A percentile compares a stretch with the other conserved stretches of the same genome.
phyloP scores from a whole-genome alignment of 192 early-diverging fungal species.

The Coemansia sp. region DNA sequence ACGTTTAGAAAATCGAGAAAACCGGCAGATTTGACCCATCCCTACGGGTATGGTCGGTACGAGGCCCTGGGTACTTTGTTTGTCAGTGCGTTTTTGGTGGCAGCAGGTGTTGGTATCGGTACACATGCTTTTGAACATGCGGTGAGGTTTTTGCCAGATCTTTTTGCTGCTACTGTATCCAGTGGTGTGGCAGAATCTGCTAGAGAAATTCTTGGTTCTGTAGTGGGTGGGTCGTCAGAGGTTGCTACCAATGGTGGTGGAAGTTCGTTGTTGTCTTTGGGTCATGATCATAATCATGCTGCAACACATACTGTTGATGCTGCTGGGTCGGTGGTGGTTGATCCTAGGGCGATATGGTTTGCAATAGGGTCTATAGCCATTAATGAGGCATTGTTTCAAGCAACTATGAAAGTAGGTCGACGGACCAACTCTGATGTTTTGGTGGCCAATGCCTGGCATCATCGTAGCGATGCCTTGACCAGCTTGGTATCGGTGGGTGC shows the following conservation, averaged over 20 bases:
- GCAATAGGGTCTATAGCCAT: constrained; percentile 63
- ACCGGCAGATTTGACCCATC: constrained; percentile 61
- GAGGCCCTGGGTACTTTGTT: constrained; percentile 65
- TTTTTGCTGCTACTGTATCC: constrained; percentile 14
- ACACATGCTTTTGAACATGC: constrained; percentile 63
- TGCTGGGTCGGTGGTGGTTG: constrained; percentile 35
- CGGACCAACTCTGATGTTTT: constrained; percentile 69
- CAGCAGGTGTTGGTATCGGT: constrained; percentile 67
- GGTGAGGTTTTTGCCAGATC: constrained; percentile 31
- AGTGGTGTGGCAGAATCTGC: constrained; percentile 18
- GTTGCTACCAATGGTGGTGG: constrained; percentile 2
- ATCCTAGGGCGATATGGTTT: constrained; percentile 73
- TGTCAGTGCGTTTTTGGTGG: constrained; percentile 68
- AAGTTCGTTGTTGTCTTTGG: constrained; percentile 27
- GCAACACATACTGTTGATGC: constrained; percentile 29
- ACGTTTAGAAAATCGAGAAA: constrained; percentile 69
- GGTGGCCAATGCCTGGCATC: constrained; percentile 86
- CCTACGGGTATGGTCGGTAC: constrained; percentile 70
- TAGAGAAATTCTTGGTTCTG: constrained; percentile 7
- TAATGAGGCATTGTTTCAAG: constrained; percentile 78
- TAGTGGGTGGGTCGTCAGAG: constrained; percentile 9
- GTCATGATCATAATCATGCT: constrained; percentile 29
- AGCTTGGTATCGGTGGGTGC: constrained; percentile 72
- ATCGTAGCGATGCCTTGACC: constrained; percentile 74
- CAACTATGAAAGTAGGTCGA: constrained; percentile 66